Conservation (phyloP, 192 early-diverging fungal species). For the Coemansia furcata region DNA sequence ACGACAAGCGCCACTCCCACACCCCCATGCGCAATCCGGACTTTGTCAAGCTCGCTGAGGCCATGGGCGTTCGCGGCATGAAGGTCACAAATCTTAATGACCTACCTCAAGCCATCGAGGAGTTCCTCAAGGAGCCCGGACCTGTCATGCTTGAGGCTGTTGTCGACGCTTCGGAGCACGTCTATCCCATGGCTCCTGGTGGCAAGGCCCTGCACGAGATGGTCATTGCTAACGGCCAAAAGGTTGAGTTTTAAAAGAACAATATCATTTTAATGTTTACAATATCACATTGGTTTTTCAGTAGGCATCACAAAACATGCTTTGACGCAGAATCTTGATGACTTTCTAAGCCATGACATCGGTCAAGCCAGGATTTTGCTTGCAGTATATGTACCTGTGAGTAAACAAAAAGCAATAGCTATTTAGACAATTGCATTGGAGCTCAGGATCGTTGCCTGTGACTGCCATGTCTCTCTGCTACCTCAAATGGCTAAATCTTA, state of each 20-base stretch:
- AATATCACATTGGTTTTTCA: background rate
- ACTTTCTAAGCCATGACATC: too few relatives aligned
- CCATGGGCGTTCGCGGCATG: conserved; percentile 88
- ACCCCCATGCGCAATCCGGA: conserved; percentile 96
- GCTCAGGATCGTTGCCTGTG: too few relatives aligned
- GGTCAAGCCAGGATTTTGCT: too few relatives aligned
- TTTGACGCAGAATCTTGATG: too few relatives aligned
- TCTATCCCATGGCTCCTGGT: conserved; percentile 97
- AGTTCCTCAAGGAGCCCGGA: conserved; percentile 79
- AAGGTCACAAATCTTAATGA: conserved; percentile 82
- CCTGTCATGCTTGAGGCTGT: conserved; percentile 92
- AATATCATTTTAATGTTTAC: background rate
- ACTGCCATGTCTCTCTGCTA: too few relatives aligned
- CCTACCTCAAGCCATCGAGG: conserved; percentile 78
- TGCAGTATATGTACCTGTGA: too few relatives aligned
- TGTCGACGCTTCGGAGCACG: conserved; percentile 90
- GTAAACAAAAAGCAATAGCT: too few relatives aligned
- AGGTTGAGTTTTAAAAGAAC: conserved; percentile 27
- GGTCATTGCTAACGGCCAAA: conserved; percentile 55
- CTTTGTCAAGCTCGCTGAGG: conserved; percentile 96
- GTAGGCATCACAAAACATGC: too few relatives aligned
- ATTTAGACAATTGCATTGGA: too few relatives aligned
- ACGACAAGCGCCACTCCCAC: conserved; percentile 92
- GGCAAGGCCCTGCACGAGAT: conserved; percentile 93
- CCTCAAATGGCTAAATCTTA: too few relatives aligned